Evolutionary conservation across 805 yeast genomes (phyloP).

Genomic region (Yarrowia hollandica): DNA sequence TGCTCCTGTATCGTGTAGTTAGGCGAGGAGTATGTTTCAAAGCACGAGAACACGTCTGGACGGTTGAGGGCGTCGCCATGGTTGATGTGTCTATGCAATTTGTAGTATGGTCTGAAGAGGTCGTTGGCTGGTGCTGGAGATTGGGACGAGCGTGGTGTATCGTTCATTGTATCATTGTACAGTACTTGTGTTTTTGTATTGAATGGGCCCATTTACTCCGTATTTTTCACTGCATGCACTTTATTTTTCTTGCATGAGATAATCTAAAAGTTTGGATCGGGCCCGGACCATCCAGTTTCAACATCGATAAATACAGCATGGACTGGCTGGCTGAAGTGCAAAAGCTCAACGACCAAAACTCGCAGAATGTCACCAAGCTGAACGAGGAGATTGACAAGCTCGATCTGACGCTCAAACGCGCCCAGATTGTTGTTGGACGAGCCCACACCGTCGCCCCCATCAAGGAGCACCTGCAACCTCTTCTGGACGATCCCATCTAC

Average conservation of each 20-base stretch:
- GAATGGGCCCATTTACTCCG: not conserved
- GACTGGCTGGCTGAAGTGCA: constrained; percentile 22
- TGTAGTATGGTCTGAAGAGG: constrained; percentile 37
- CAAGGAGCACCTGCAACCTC: constrained; percentile 5
- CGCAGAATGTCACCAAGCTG: not conserved
- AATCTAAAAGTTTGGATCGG: not conserved
- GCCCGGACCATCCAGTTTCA: no score
- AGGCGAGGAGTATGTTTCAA: not conserved
- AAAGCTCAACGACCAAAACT: constrained; percentile 17
- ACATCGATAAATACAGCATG: not conserved
- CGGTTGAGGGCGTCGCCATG: constrained; percentile 30
- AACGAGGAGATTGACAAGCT: constrained; percentile 16
- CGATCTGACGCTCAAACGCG: constrained; percentile 4
- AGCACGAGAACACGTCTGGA: not conserved
- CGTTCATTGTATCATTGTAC: not conserved
- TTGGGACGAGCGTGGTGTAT: not conserved
- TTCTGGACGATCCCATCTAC: constrained; percentile 9
- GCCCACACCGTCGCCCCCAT: constrained; percentile 25
- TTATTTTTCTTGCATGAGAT: constrained; percentile 2
- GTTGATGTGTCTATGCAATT: constrained; percentile 33
- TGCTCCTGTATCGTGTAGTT: constrained; percentile 24
- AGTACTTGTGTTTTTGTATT: no score
- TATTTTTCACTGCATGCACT: not conserved
- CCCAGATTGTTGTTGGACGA: constrained; percentile 11
- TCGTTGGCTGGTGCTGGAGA: constrained; percentile 30